Percentiles rank a stretch among this genome's conserved stretches.
phyloP scores from a whole-genome alignment of 2,329 filamentous ascomycete genomes.

The Aspergillus texensis region DNA sequence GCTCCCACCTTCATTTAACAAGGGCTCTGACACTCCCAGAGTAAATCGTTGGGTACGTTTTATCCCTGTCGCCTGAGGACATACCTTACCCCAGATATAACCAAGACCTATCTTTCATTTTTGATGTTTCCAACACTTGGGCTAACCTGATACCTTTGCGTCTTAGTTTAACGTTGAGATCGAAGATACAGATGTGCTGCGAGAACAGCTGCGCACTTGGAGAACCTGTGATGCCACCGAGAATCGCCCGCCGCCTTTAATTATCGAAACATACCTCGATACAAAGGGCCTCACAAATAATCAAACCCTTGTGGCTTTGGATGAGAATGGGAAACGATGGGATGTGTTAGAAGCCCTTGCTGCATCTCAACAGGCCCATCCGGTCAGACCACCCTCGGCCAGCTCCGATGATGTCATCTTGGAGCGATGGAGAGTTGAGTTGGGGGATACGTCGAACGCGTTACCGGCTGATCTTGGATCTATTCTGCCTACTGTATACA shows the following conservation, averaged over 20 bases:
- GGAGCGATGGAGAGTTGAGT: slow-evolving; percentile 86
- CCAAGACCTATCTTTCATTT: not conserved
- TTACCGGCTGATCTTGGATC: slow-evolving; percentile 58
- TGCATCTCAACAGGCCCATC: slow-evolving; percentile 54
- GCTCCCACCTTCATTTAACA: slow-evolving; percentile 61
- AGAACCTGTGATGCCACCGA: slow-evolving; percentile 76
- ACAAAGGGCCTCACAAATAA: slow-evolving; percentile 76
- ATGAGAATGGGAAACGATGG: slow-evolving; percentile 89
- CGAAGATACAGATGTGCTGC: slow-evolving; percentile 86
- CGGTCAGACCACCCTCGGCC: slow-evolving; percentile 49
- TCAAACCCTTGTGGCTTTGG: slow-evolving; percentile 83
- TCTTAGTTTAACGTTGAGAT: slow-evolving; percentile 89
- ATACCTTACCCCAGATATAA: not conserved
- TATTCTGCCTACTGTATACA: slow-evolving; percentile 85
- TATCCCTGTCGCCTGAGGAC: not conserved
- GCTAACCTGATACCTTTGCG: not conserved
- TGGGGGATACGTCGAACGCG: slow-evolving; percentile 65
- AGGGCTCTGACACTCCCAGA: slow-evolving; percentile 62
- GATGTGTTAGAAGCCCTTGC: slow-evolving; percentile 85
- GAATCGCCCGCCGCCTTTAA: slow-evolving; percentile 76
- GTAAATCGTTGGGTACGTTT: slow-evolving; percentile 82
- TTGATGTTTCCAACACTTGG: not conserved
- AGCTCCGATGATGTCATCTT: slow-evolving; percentile 73
- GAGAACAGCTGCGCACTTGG: slow-evolving; percentile 80
- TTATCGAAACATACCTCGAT: slow-evolving; percentile 90